Conservation (phyloP, 495 filamentous ascomycete species). For the Podospora bellae-mahoneyi region DNA sequence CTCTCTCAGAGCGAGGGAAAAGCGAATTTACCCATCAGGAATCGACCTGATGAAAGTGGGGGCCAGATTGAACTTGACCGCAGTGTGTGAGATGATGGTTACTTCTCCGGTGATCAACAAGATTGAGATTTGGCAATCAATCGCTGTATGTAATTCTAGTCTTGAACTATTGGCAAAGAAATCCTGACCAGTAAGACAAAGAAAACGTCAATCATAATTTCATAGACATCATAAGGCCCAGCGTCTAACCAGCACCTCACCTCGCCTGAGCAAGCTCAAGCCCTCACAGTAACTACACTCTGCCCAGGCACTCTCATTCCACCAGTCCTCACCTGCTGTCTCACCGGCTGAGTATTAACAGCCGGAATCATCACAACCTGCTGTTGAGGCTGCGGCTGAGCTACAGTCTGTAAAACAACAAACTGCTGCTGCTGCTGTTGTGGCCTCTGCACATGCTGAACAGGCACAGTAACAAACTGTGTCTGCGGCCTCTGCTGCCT, state of each 20-base stretch:
- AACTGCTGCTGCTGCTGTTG: slow-evolving; percentile 4
- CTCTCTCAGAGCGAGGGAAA: not conserved
- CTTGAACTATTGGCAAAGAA: not conserved
- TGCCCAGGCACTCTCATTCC: slow-evolving; percentile 6
- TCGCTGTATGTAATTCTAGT: not conserved
- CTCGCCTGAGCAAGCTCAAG: not conserved
- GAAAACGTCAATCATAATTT: not conserved
- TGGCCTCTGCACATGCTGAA: not conserved
- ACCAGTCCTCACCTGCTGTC: no score
- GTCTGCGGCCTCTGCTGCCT: slow-evolving; percentile 1
- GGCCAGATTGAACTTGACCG: not conserved
- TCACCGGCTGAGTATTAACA: not conserved
- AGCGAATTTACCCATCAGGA: not conserved
- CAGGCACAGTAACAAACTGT: not conserved
- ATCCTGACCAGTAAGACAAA: not conserved
- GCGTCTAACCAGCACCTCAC: no score
- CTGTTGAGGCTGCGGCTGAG: not conserved
- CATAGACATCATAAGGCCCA: not conserved
- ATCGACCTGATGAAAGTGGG: not conserved
- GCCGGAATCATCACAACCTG: slow-evolving; percentile 6
- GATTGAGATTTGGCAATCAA: not conserved
- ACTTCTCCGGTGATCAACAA: not conserved
- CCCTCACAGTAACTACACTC: slow-evolving; percentile 5
- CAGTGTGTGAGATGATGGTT: not conserved
- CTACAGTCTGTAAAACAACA: not conserved